These are phyloP conservation scores for Trichosporon sp. DNA, from an alignment of 1,284 basidiomycete species.

Conservation along the genomic window DNA sequence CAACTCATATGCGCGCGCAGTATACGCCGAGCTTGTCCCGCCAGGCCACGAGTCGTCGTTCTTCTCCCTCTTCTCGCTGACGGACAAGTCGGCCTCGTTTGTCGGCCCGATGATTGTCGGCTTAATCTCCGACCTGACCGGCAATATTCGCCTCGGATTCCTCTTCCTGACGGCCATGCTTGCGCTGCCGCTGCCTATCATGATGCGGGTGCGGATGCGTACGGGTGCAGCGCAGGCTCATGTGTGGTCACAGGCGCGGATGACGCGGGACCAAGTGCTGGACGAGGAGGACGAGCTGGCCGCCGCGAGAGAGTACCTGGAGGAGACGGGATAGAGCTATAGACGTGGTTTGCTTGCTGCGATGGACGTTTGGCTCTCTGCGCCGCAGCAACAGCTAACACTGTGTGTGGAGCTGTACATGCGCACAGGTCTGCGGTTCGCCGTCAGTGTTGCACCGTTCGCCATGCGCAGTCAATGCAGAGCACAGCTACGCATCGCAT, in stretches of 20 bases:
- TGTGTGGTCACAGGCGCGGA: constrained; percentile 18
- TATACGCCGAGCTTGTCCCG: constrained; percentile 47
- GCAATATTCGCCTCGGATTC: constrained; percentile 83
- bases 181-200: constrained; percentile 68
- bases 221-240: constrained; percentile 59
- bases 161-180: constrained; percentile 78
- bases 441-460: too few species aligned
- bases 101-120: constrained; percentile 82
- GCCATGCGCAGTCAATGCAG: too few species aligned
- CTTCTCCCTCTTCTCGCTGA: constrained; percentile 81
- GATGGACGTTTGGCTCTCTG: too few species aligned
- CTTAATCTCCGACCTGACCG: constrained; percentile 73
- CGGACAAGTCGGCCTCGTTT: constrained; percentile 75
- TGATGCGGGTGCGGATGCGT: constrained; percentile 63
- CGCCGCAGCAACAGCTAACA: too few species aligned
- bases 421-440: too few species aligned
- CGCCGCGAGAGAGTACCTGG: background rate
- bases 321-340: background rate
- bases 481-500: too few species aligned
- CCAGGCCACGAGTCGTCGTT: constrained; percentile 46
- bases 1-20: constrained; percentile 44
- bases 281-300: background rate
- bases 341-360: background rate
- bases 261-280: background rate
- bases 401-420: background rate